Base-by-base conservation (phyloP, 2,329 filamentous ascomycete genomes). In the Alternaria dauci region DNA sequence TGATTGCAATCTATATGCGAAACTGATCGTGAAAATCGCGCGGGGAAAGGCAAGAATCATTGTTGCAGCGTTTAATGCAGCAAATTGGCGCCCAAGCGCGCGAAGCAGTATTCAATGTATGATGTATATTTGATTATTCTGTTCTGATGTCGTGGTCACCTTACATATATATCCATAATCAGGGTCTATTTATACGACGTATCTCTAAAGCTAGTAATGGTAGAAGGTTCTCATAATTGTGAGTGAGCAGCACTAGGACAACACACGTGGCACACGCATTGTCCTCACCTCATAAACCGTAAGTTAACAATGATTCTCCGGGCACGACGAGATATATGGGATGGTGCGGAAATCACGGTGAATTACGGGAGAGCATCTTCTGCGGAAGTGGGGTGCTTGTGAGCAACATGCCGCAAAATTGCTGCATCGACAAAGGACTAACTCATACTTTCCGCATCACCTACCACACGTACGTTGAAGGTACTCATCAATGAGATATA, bases 151-250 rank as follows among this genome's bases (percentile, higher is more conserved):
- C 4, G 18, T 41, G 3, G 34, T 1, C 16, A n/a, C 34, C 16
- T 18, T 51, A 28, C n/a, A n/a, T 51, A 25, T 38, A 51, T 23
- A 8, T 3, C 34, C 23, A 51, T 18, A 39, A 25, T 38, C 14
- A 38, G 20, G 34, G 34, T 51, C 32, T 51, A 39, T 51, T 51
- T 39, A 51, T 14, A 51, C 26, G 20, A 51, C 47, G 11, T 51
- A 51, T 28, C 12, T 51, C 47, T 51, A 8, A 51, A 39, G 23
- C 47, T 28, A 8, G 47, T 51, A 51, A 39, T 14, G 14, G 20
- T 51, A 39, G 20, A 39, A 51, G 47, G 34, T 51, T 2, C 18
- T 51, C 23, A 51, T 51, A 16, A n/a, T 8, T 20, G 32, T 26
- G 3, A 39, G 47, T 14, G 47, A 51, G 47, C 2, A 51, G 32